Base-by-base conservation (phyloP, 2,329 filamentous ascomycete species). In the Clonostachys chloroleuca region DNA sequence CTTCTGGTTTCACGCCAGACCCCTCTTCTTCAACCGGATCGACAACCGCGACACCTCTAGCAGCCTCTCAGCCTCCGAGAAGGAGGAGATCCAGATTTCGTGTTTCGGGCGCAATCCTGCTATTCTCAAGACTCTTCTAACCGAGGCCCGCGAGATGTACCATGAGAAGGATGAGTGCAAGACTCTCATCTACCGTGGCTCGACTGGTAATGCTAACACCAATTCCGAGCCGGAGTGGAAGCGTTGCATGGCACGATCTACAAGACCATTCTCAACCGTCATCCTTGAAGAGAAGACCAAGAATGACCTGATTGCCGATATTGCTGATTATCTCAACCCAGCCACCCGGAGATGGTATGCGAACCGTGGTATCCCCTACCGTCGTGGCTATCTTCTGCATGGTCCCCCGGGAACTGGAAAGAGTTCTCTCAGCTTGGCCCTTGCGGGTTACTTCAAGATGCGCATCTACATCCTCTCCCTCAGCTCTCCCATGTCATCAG, bases 381-480 rank as follows among this genome's bases (percentile, higher is more conserved):
- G 90, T 13, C 78, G 90, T 5, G 91, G 90, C 0, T 95, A 94
- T 58, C 77, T 95, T 0, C 81, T 95, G 14, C 75, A 92, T 53
- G 90, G 90, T 0, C 88, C 89, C 0, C 88, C 88, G 0, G 88
- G 89, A 63, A 92, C 87, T 0, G 88, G 89, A 13, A 94, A 92
- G 65, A 87, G 82, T 41, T 87, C 83, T 42, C 73, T 90, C 2
- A 84, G 80, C 52, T 75, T 89, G 40, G 86, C 86, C 0, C 73
- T 88, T 44, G 84, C 86, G 0, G 86, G 86, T 6, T 77, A 81
- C 57, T 85, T 89, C 60, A 79, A 81, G 49, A 75, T 90, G 67
- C 75, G 80, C 43, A 85, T 90, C 51, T 89, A 89, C 63, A 85
- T 89, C 47, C 75, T 89, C 52, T 85, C 78, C 56, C 67, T 90